These are phyloP conservation scores for Dunaliella sp. DNA, from an alignment of 139 green algal genomes.

Conservation along the genomic window DNA sequence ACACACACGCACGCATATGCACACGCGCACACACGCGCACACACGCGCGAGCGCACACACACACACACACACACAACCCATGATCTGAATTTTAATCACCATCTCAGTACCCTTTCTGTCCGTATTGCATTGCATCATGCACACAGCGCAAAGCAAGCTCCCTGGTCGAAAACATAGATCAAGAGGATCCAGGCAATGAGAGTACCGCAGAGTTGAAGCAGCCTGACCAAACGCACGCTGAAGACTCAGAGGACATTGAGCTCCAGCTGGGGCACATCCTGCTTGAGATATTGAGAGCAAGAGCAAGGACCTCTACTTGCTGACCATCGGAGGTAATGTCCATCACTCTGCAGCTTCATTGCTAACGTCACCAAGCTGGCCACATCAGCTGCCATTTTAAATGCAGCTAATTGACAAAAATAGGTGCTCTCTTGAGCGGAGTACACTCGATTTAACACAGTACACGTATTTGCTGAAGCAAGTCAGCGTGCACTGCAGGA, in stretches of 20 bases:
- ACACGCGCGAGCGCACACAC: neutral
- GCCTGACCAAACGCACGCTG: neutral
- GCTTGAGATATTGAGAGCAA: neutral
- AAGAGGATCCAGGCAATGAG: neutral
- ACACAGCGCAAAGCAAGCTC: neutral
- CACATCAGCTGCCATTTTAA: neutral
- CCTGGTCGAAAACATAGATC: no score
- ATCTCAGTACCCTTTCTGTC: no score
- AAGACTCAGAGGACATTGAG: neutral
- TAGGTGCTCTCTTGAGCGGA: no score
- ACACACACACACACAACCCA: neutral
- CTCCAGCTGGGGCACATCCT: neutral
- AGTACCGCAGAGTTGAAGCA: neutral
- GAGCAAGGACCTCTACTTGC: neutral
- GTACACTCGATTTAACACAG: neutral
- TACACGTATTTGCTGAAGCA: neutral
- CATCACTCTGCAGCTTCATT: neutral
- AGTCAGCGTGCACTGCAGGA: neutral
- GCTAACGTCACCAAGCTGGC: no score
- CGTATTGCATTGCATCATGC: no score
- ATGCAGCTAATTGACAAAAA: neutral
- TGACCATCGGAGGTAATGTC: neutral
- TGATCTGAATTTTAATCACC: no score
- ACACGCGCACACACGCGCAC: neutral
- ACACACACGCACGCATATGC: neutral